phyloP scores from a whole-genome alignment of 2,329 filamentous ascomycete species.

The Pseudogymnoascus verrucosus region DNA sequence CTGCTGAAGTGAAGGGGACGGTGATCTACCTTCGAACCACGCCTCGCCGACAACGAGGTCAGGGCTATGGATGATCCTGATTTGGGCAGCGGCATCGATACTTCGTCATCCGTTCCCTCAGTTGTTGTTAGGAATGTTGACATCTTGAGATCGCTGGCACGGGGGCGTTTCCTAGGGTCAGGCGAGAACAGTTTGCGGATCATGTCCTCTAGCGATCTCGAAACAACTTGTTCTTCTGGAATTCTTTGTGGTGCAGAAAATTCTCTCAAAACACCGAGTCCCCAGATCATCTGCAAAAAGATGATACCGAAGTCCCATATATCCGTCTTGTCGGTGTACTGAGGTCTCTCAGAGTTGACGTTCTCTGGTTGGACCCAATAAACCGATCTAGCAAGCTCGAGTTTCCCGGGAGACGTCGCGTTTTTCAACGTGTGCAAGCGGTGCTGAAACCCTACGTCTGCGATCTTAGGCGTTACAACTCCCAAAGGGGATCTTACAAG shows the following conservation, averaged over 20 bases:
- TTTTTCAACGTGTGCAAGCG: constrained; percentile 55
- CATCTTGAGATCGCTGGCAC: constrained; percentile 50
- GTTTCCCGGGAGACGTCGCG: constrained; percentile 36
- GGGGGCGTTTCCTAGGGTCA: constrained; percentile 75
- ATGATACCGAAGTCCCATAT: constrained; percentile 93
- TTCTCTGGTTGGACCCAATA: constrained; percentile 82
- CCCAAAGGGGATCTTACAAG: constrained; percentile 63
- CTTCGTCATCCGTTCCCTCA: background rate
- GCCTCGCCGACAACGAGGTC: constrained; percentile 31
- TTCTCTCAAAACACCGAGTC: constrained; percentile 64
- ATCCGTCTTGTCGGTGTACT: constrained; percentile 72
- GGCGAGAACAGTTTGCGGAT: constrained; percentile 76
- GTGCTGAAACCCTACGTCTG: constrained; percentile 64
- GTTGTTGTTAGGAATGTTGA: constrained; percentile 3
- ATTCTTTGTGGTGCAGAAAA: constrained; percentile 73
- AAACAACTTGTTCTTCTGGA: constrained; percentile 63
- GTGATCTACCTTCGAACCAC: constrained; percentile 5
- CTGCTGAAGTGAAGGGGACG: constrained; percentile 31
- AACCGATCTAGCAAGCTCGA: constrained; percentile 57
- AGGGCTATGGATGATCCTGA: constrained; percentile 45
- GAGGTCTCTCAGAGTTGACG: constrained; percentile 49
- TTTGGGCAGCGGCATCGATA: constrained; percentile 45
- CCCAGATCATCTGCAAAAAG: constrained; percentile 90
- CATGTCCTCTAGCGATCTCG: constrained; percentile 69
- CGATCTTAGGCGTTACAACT: constrained; percentile 64